A percentile compares a stretch with the other conserved stretches of the same genome.
These are phyloP conservation scores for Tulasnella sp. DNA, from an alignment of 768 basidiomycete species.

Conservation along the genomic window DNA sequence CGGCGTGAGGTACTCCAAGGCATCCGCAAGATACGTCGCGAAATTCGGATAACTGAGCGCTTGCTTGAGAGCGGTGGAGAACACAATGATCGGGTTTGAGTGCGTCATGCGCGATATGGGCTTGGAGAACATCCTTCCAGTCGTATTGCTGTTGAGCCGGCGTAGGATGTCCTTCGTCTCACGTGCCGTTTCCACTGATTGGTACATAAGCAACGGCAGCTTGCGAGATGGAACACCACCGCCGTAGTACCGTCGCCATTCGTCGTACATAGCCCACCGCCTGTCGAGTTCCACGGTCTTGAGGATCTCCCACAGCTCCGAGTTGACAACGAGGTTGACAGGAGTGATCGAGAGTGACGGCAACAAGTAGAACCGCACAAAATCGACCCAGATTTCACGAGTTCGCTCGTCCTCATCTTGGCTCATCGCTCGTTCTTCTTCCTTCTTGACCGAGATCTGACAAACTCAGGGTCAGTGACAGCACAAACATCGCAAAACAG, in stretches of 20 bases:
- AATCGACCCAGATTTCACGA: slow-evolving; percentile 65
- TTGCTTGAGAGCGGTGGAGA: slow-evolving; percentile 78
- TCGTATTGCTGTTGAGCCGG: slow-evolving; percentile 40
- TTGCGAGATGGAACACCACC: slow-evolving; percentile 23
- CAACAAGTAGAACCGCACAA: slow-evolving; percentile 67
- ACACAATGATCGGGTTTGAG: slow-evolving; percentile 86
- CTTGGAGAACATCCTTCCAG: slow-evolving; percentile 67
- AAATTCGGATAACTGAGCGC: slow-evolving; percentile 95
- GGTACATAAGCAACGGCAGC: slow-evolving; percentile 71
- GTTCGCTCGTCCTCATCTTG: slow-evolving; percentile 6
- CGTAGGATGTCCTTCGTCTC: slow-evolving; percentile 84
- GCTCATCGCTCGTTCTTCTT: neutral
- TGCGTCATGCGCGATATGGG: slow-evolving; percentile 87
- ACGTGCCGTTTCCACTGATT: slow-evolving; percentile 68
- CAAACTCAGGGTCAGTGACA: too few relatives aligned
- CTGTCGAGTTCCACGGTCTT: slow-evolving; percentile 60
- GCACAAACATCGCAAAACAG: too few relatives aligned
- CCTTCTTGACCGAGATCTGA: slow-evolving; percentile 21
- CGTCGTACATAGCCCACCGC: slow-evolving; percentile 89
- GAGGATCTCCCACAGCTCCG: slow-evolving; percentile 87
- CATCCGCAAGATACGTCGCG: slow-evolving; percentile 78
- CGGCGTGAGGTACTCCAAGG: slow-evolving; percentile 74
- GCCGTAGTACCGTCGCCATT: slow-evolving; percentile 75
- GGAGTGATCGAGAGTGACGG: slow-evolving; percentile 78
- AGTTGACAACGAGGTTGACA: slow-evolving; percentile 77